phyloP scores from a whole-genome alignment of 2,329 filamentous ascomycete genomes.

The Aphanoascus verrucosus region DNA sequence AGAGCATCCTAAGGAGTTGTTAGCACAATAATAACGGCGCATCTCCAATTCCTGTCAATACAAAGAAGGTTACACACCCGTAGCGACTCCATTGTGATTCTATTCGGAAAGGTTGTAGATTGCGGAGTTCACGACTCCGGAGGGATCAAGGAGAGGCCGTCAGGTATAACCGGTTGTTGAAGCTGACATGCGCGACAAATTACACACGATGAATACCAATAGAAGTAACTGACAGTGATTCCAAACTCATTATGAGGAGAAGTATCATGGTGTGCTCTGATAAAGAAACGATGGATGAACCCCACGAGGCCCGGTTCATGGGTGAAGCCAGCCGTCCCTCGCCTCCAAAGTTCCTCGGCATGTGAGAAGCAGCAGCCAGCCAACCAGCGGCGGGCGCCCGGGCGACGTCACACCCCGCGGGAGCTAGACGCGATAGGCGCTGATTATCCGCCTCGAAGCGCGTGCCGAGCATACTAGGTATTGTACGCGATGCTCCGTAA shows the following conservation, averaged over 20 bases:
- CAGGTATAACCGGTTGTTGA: no score
- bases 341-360: constrained; percentile 28
- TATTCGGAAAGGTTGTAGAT: no score
- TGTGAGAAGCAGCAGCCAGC: constrained; percentile 23
- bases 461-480: no score
- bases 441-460: no score
- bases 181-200: not conserved
- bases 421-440: not conserved
- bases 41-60: not conserved
- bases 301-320: not conserved
- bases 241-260: not conserved
- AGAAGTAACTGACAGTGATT: not conserved
- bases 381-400: not conserved
- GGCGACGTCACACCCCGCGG: not conserved
- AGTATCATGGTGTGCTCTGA: not conserved
- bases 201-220: not conserved
- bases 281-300: not conserved
- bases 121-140: not conserved
- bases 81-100: constrained; percentile 6
- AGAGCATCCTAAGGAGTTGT: constrained; percentile 47
- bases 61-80: not conserved
- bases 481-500: no score
- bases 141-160: not conserved
- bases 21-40: not conserved
- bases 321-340: not conserved